Conservation (phyloP, 2,329 filamentous ascomycete species). For the Scolecobasidium constrictum region DNA sequence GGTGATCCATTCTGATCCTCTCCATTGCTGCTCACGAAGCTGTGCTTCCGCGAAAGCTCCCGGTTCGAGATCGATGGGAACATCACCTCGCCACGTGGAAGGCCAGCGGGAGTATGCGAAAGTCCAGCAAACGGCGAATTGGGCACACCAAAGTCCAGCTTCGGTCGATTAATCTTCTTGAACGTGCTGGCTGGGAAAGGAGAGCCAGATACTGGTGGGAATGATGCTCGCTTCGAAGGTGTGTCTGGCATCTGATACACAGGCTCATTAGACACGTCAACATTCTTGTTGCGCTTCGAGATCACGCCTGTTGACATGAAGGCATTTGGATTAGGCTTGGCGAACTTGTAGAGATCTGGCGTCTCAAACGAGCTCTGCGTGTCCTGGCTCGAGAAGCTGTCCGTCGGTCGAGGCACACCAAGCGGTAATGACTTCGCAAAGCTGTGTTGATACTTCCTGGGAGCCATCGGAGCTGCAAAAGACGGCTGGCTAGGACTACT, state of each 20-base stretch:
- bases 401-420: slow-evolving; percentile 44
- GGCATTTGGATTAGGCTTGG: slow-evolving; percentile 66
- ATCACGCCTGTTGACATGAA: slow-evolving; percentile 93
- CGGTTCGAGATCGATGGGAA: neutral
- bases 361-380: slow-evolving; percentile 54
- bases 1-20: slow-evolving; percentile 58
- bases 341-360: slow-evolving; percentile 64
- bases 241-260: slow-evolving; percentile 72
- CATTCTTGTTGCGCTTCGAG: slow-evolving; percentile 78
- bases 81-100: slow-evolving; percentile 29
- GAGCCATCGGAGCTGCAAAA: slow-evolving; percentile 18
- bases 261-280: slow-evolving; percentile 49
- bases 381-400: slow-evolving; percentile 17
- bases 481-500: slow-evolving; percentile 57
- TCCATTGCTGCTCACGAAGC: slow-evolving; percentile 70
- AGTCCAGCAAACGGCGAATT: slow-evolving; percentile 68
- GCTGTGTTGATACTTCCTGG: slow-evolving; percentile 9
- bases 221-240: slow-evolving; percentile 84
- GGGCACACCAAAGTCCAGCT: slow-evolving; percentile 67
- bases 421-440: slow-evolving; percentile 71
- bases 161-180: slow-evolving; percentile 50
- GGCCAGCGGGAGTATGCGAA: slow-evolving; percentile 39
- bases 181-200: slow-evolving; percentile 43
- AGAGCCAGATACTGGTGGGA: slow-evolving; percentile 47
- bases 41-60: slow-evolving; percentile 43